These are phyloP conservation scores for Harringtonia aguacate DNA, from an alignment of 2,329 filamentous ascomycete species.

Conservation along the genomic window DNA sequence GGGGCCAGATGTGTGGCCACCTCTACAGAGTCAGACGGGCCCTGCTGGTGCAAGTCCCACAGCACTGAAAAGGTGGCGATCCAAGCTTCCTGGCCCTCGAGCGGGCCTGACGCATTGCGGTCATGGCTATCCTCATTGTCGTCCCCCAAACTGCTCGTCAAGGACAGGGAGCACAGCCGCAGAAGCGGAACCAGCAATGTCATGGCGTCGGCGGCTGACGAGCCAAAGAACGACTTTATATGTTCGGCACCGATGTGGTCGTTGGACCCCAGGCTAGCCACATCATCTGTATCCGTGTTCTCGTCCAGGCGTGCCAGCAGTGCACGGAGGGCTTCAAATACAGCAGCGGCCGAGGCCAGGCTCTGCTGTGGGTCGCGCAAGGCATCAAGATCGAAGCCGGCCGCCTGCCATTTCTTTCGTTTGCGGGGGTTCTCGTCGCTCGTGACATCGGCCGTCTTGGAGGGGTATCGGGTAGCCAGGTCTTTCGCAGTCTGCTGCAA, in stretches of 20 bases:
- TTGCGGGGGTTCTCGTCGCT: slow-evolving; percentile 24
- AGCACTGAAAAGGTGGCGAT: slow-evolving; percentile 31
- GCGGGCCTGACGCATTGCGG: slow-evolving; percentile 14
- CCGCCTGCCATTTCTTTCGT: slow-evolving; percentile 30
- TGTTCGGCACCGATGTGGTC: slow-evolving; percentile 46
- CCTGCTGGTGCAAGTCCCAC: slow-evolving; percentile 46
- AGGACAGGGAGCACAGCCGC: slow-evolving; percentile 31
- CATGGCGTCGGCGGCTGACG: slow-evolving; percentile 34
- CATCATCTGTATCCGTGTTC: too few relatives aligned
- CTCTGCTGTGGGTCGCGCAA: slow-evolving; percentile 30
- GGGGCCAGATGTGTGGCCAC: slow-evolving; percentile 37
- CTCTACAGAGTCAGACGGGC: slow-evolving; percentile 32
- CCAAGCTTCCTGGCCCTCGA: slow-evolving; percentile 34
- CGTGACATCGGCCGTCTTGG: slow-evolving; percentile 17
- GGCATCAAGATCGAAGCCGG: slow-evolving; percentile 27
- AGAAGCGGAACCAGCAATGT: slow-evolving; percentile 34
- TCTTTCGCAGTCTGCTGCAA: slow-evolving; percentile 58
- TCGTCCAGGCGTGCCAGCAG: slow-evolving; percentile 35
- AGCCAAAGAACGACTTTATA: slow-evolving; percentile 45
- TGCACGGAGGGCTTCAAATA: slow-evolving; percentile 34
- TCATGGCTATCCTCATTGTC: not conserved
- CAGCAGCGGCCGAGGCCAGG: slow-evolving; percentile 32
- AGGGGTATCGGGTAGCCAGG: slow-evolving; percentile 24
- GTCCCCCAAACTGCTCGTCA: slow-evolving; percentile 12
- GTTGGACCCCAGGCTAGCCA: slow-evolving; percentile 9